Percentiles rank a stretch among this genome's conserved stretches.
Conservation (phyloP, 75 land plant genomes). For the Pinus taeda region DNA sequence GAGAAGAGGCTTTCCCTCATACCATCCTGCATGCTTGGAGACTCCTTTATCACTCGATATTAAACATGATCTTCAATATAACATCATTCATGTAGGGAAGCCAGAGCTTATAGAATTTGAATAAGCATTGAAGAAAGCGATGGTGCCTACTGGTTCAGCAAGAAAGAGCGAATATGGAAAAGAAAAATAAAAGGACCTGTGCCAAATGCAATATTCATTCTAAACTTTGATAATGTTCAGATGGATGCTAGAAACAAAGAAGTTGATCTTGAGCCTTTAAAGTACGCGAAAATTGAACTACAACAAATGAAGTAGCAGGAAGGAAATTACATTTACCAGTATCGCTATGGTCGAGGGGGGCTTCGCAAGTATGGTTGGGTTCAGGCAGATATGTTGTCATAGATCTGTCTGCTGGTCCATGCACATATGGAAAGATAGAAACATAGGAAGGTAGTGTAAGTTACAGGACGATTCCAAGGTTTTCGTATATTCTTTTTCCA, state of each 20-base stretch:
- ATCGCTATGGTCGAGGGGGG: constrained; percentile 92
- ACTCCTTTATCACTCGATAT: too few species aligned
- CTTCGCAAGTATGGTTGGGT: constrained; percentile 95
- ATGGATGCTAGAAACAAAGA: constrained; percentile 87
- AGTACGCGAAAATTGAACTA: constrained; percentile 39
- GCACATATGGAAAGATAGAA: too few species aligned
- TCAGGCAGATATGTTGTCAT: too few species aligned
- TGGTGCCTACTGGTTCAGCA: constrained; percentile 75
- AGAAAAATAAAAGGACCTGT: constrained; percentile 66
- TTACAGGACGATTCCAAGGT: too few species aligned
- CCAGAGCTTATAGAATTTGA: constrained; percentile 80
- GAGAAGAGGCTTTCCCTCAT: too few species aligned
- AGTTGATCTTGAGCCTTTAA: constrained; percentile 45
- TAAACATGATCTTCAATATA: too few species aligned
- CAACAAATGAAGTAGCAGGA: constrained; percentile 83
- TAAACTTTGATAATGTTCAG: constrained; percentile 96
- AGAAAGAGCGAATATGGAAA: constrained; percentile 91
- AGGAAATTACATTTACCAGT: constrained; percentile 88
- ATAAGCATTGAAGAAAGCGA: constrained; percentile 61
- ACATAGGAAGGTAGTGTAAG: too few species aligned
- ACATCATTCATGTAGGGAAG: constrained; percentile 94
- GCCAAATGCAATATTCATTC: too few species aligned
- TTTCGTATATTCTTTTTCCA: too few species aligned
- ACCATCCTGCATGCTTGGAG: too few species aligned
- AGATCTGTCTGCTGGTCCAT: too few species aligned